phyloP scores from a whole-genome alignment of 78 protist genomes.

The Tieghemostelium lacteum region DNA sequence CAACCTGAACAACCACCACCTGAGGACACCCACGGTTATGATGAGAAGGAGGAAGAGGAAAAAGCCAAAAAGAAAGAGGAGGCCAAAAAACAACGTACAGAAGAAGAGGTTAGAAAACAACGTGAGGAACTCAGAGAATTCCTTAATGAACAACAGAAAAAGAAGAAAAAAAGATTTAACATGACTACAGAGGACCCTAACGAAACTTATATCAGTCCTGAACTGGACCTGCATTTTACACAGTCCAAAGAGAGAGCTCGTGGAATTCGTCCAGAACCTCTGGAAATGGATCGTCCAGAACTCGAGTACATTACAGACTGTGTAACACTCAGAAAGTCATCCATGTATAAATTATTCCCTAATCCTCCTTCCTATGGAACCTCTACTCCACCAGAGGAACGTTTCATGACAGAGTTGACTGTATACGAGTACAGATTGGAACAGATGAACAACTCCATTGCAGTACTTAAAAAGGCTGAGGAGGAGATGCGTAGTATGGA shows the following conservation, averaged over 20 bases:
- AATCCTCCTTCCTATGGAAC: neutral
- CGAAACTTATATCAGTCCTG: neutral
- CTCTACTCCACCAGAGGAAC: neutral
- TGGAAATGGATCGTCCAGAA: neutral
- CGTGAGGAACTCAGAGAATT: neutral
- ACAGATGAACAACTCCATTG: neutral
- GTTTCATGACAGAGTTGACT: neutral
- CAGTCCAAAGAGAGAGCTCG: neutral
- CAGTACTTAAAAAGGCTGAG: neutral
- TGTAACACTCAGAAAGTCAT: neutral
- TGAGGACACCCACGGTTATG: neutral
- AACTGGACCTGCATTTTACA: neutral
- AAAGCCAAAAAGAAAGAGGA: neutral
- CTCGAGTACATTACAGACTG: neutral
- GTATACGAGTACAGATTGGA: neutral
- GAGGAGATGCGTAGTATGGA: neutral
- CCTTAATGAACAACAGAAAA: neutral
- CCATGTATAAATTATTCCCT: neutral
- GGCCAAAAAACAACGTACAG: neutral
- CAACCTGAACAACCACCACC: neutral
- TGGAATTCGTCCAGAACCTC: neutral
- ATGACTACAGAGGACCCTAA: neutral
- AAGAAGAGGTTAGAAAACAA: neutral
- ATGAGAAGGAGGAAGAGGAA: neutral
- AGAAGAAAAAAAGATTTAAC: neutral